Evolutionary conservation across 805 yeast genomes (phyloP), one percentile per base, ranked within the genome.

Genomic region (Sugiyamaella americana): DNA sequence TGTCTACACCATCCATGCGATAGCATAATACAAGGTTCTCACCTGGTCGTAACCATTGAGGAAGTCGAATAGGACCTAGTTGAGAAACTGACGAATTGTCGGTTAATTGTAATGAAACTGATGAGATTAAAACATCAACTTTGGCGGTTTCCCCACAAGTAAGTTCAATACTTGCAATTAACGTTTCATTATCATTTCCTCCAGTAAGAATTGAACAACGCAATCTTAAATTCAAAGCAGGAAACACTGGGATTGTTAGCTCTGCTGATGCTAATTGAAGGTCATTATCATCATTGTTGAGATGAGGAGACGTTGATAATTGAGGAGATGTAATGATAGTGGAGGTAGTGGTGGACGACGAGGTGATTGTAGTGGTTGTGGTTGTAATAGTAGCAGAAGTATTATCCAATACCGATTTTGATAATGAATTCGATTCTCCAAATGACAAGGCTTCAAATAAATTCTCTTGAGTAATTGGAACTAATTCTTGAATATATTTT

Each of bases 121-220:
- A 43, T 1, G 39, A 54, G 19, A 56, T 45, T n/a, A 40, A 40
- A 6, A 59, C 54, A 11, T 40, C 32, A 1, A 57, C 46, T 3
- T 48, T 49, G 13, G 75, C 59, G 29, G 61, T 71, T 2, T 71
- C 74, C 1, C 79, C 68, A 1, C 71, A 63, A 48, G 74, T 79
- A 8, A 77, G 59, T 44, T 71, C 75, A 39, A 77, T 58, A 0
- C 76, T 71, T 1, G 78, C 70, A n/a, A 77, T 57, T 1, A 77
- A 53, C 2, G 69, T 56, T 46, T 70, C 69, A 51, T 68, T 65
- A 38, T 72, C 63, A 5, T 78, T 76, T 3, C 76, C 74, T 3
- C 79, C 72, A 4, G 48, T 21, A n/a, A 45, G 29, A 48, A 70
- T 71, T 5, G 76, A 67, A 24, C 76, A 72, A 39, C 73, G 65